These are phyloP conservation scores for Umbelopsis sp. DNA, from an alignment of 192 early-diverging fungal genomes.

Conservation along the genomic window DNA sequence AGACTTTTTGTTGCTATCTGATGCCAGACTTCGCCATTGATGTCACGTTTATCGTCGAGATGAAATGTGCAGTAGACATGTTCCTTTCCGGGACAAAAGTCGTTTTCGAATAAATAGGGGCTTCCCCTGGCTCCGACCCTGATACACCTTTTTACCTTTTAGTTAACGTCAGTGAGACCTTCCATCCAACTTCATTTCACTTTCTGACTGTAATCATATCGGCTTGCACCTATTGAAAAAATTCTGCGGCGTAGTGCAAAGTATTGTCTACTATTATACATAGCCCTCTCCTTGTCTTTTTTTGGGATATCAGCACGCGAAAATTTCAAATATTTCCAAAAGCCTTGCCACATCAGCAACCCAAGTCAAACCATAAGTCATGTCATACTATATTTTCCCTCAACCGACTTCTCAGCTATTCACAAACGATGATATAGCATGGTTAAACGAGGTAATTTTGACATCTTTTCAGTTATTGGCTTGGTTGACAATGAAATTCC, in stretches of 20 bases:
- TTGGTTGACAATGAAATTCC: conserved; percentile 15
- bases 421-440: conserved; percentile 6
- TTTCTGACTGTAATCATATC: too few species aligned
- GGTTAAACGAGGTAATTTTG: conserved; percentile 11
- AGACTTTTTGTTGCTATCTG: not conserved
- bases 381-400: conserved; percentile 14
- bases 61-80: not conserved
- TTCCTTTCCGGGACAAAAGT: too few species aligned
- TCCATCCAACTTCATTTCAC: not conserved
- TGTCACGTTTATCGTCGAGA: not conserved
- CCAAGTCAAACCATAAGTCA: not conserved
- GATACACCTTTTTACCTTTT: conserved; percentile 1
- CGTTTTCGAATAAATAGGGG: conserved; percentile 18
- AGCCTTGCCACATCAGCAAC: not conserved
- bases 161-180: not conserved
- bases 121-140: conserved; percentile 13
- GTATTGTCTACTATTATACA: too few species aligned
- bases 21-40: conserved; percentile 1
- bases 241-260: too few species aligned
- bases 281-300: too few species aligned
- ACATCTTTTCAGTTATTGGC: not conserved
- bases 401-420: conserved; percentile 2
- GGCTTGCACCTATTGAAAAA: too few species aligned
- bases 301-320: too few species aligned
- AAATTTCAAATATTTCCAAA: too few species aligned